phyloP scores from a whole-genome alignment of 495 filamentous ascomycete genomes.

The Penicillium silybi region DNA sequence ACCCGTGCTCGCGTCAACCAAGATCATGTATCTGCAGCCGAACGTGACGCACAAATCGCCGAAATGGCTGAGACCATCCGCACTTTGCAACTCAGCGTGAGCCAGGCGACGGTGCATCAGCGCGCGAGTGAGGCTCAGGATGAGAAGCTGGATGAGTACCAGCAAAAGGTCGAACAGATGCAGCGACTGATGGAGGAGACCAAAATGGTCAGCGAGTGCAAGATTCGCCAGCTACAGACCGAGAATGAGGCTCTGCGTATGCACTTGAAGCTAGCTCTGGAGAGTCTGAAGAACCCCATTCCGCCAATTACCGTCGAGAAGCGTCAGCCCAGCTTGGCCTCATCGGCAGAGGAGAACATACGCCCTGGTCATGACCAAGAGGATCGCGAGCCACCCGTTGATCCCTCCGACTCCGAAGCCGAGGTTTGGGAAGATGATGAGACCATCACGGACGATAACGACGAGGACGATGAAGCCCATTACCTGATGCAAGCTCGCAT shows the following conservation, averaged over 20 bases:
- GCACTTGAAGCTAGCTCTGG: conserved; percentile 81
- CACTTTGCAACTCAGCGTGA: conserved; percentile 70
- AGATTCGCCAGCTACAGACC: conserved; percentile 78
- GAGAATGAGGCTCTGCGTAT: conserved; percentile 86
- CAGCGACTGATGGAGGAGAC: conserved; percentile 93
- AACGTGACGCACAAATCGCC: conserved; percentile 88
- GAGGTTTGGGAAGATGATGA: conserved; percentile 45
- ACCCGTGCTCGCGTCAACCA: conserved; percentile 96
- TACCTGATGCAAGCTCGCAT: conserved; percentile 64
- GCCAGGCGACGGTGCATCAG: conserved; percentile 42
- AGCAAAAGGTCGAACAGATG: conserved; percentile 76
- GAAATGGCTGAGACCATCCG: conserved; percentile 95
- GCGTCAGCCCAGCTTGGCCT: conserved; percentile 33
- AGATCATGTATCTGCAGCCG: conserved; percentile 77
- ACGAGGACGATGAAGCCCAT: conserved; percentile 31
- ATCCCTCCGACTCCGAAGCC: conserved; percentile 23
- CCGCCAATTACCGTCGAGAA: conserved; percentile 35
- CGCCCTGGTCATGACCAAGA: conserved; percentile 30
- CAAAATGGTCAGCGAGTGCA: conserved; percentile 79
- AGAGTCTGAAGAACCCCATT: conserved; percentile 86
- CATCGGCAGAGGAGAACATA: conserved; percentile 40
- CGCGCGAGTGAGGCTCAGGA: conserved; percentile 54
- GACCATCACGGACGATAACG: conserved; percentile 7
- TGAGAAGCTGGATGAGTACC: conserved; percentile 87
- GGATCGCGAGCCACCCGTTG: conserved; percentile 36